Conservation (phyloP, 768 basidiomycete species). For the Macrolepiota dolichaula region DNA sequence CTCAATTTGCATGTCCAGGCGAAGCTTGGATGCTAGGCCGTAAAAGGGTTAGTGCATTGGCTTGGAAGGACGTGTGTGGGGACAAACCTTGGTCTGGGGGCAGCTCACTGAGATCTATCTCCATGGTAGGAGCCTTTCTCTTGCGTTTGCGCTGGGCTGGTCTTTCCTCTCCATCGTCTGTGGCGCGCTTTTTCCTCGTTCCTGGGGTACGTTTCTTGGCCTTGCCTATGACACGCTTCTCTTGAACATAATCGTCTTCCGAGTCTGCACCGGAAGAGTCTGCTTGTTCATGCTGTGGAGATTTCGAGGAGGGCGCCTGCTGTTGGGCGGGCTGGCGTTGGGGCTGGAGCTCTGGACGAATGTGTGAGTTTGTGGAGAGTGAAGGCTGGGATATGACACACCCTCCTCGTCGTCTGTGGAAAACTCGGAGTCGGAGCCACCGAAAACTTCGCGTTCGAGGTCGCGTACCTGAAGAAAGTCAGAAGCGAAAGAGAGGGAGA, state of each 20-base stretch:
- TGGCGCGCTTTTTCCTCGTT: constrained; percentile 16
- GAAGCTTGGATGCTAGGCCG: constrained; percentile 64
- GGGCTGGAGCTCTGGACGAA: constrained; percentile 21
- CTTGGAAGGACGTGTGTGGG: neutral
- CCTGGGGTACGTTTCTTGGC: constrained; percentile 28
- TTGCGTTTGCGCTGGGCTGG: constrained; percentile 46
- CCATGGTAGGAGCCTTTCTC: constrained; percentile 55
- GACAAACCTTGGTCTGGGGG: constrained; percentile 74
- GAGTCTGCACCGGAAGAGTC: constrained; percentile 45
- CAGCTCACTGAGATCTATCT: constrained; percentile 64
- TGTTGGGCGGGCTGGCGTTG: constrained; percentile 39
- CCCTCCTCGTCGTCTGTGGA: constrained; percentile 74
- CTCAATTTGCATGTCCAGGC: constrained; percentile 81
- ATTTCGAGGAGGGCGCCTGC: constrained; percentile 21
- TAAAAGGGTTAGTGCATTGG: neutral
- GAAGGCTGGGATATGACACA: constrained; percentile 16
- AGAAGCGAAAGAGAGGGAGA: neutral
- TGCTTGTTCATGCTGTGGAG: constrained; percentile 26
- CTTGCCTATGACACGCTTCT: constrained; percentile 26
- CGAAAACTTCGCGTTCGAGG: constrained; percentile 75
- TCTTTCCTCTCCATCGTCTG: constrained; percentile 26
- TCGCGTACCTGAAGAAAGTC: constrained; percentile 22
- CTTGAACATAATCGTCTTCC: constrained; percentile 49
- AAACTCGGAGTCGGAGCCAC: constrained; percentile 80
- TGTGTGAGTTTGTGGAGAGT: neutral